phyloP scores from a whole-genome alignment of 1,284 basidiomycete genomes.

The Schizophyllum amplum region DNA sequence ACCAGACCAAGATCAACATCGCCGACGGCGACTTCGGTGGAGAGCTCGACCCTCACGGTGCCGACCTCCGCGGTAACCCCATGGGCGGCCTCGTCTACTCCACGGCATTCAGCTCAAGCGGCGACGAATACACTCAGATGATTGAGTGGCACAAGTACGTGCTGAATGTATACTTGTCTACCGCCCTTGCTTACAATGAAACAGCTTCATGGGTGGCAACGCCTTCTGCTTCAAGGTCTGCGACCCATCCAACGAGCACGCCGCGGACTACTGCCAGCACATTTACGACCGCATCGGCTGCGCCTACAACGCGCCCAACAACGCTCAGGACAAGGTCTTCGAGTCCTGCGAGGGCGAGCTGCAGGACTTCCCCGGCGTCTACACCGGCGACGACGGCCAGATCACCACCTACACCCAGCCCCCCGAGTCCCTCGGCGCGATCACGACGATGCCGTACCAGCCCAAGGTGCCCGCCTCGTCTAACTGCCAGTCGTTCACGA shows the following conservation, averaged over 20 bases:
- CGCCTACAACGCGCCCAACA: conserved; percentile 59
- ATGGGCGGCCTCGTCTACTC: conserved; percentile 58
- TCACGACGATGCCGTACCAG: conserved; percentile 53
- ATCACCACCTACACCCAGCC: conserved; percentile 48
- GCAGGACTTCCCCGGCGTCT: conserved; percentile 49
- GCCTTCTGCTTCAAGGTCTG: conserved; percentile 50
- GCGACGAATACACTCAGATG: conserved; percentile 36
- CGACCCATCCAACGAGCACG: conserved; percentile 46
- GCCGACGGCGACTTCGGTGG: conserved; percentile 35
- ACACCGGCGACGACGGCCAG: conserved; percentile 28
- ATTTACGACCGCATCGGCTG: conserved; percentile 65
- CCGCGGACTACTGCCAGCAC: conserved; percentile 49
- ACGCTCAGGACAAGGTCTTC: conserved; percentile 46
- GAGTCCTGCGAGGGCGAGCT: conserved; percentile 56
- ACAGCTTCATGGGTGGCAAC: conserved; percentile 59
- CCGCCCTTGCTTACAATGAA: conserved; percentile 4
- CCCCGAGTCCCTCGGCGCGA: conserved; percentile 47
- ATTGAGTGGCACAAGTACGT: conserved; percentile 35
- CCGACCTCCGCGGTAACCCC: conserved; percentile 42
- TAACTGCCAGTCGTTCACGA: conserved; percentile 49
- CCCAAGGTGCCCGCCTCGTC: conserved; percentile 50
- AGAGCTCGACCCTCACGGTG: conserved; percentile 37
- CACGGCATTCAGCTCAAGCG: conserved; percentile 40
- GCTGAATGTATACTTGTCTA: neutral
- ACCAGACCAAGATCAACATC: conserved; percentile 39